Base-by-base conservation (phyloP, 148 eudicot genomes). In the Oxyria digyna region DNA sequence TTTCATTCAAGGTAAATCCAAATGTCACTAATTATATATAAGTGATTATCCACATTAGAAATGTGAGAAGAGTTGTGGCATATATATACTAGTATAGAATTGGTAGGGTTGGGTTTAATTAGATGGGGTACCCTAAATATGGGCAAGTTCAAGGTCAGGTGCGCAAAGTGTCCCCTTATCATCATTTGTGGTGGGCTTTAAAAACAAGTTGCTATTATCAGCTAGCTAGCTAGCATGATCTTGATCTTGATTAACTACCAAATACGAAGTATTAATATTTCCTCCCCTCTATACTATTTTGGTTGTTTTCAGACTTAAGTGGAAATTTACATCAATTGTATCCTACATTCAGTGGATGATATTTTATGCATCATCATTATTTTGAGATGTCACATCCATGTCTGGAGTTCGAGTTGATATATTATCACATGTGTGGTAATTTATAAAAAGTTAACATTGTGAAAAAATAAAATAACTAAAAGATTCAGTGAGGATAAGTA, bases 81-180 rank as follows among this genome's bases (percentile, higher is more conserved):
- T 24, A 8, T 9, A 17, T 2, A n/a, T n/a, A n/a, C n/a, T n/a
- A n/a, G n/a, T 43, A 33, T 2, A 2, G 2, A 46, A 9, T 31
- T 59, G 65, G 65, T 59, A 59, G 65, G 65, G 65, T 29, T 59
- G 15, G 37, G 33, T 59, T 13, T 59, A 12, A 33, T 27, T 59
- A 59, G 18, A 59, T 29, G 65, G 73, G 64, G 69, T 57, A 12
- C 62, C 74, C 45, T 40, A 69, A 74, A 67, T 45, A 41, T 74
- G 78, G 81, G 81, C 81, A 78, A 78, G 81, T 78, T 78, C 78
- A 74, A 71, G 75, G 40, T 70, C 74, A 31, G 42, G 40, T 48
- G 67, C 46, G 54, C 41, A 29, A 62, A 62, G 29, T 21, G 27
- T 41, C 18, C 20, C 42, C 69, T n/a, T 42, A 29, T 59, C 0